These are phyloP conservation scores for Schizophyllum commune DNA, from an alignment of 1,284 basidiomycete genomes.

Conservation along the genomic window DNA sequence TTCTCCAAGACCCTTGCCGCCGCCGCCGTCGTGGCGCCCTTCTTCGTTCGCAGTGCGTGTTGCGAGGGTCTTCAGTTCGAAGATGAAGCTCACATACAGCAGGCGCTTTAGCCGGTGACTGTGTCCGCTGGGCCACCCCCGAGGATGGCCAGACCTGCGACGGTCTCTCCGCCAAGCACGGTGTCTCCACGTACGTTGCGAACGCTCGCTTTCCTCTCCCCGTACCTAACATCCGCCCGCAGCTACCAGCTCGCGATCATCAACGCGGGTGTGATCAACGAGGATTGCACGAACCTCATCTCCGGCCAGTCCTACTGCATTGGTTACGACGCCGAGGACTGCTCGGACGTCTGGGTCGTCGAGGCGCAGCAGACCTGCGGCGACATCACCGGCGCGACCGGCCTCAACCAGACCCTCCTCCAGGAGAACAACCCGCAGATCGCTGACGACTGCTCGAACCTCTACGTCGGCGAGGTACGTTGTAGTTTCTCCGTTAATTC, in stretches of 20 bases:
- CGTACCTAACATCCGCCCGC: conserved; percentile 1
- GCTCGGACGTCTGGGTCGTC: conserved; percentile 41
- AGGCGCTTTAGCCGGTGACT: conserved; percentile 25
- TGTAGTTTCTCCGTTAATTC: neutral
- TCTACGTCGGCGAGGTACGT: conserved; percentile 62
- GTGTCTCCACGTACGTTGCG: conserved; percentile 55
- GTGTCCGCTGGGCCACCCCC: conserved; percentile 55
- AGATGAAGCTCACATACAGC: conserved; percentile 20
- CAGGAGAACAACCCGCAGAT: conserved; percentile 64
- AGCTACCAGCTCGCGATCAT: conserved; percentile 66
- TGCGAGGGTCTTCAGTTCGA: neutral
- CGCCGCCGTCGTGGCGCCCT: conserved; percentile 31
- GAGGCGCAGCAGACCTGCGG: conserved; percentile 44
- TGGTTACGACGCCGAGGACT: conserved; percentile 40
- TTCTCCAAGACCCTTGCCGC: conserved; percentile 35
- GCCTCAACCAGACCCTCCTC: conserved; percentile 45
- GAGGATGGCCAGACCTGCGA: conserved; percentile 59
- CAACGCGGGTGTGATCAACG: conserved; percentile 45
- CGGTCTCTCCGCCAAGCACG: conserved; percentile 54
- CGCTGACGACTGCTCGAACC: conserved; percentile 44
- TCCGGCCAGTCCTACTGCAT: conserved; percentile 43
- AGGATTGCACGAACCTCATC: conserved; percentile 47
- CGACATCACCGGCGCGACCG: conserved; percentile 23
- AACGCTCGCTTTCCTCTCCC: conserved; percentile 8
- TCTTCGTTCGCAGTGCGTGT: conserved; percentile 24